Percentiles rank a stretch among this genome's conserved stretches.
phyloP scores from a whole-genome alignment of 495 filamentous ascomycete species.

The Talaromyces borbonicus region DNA sequence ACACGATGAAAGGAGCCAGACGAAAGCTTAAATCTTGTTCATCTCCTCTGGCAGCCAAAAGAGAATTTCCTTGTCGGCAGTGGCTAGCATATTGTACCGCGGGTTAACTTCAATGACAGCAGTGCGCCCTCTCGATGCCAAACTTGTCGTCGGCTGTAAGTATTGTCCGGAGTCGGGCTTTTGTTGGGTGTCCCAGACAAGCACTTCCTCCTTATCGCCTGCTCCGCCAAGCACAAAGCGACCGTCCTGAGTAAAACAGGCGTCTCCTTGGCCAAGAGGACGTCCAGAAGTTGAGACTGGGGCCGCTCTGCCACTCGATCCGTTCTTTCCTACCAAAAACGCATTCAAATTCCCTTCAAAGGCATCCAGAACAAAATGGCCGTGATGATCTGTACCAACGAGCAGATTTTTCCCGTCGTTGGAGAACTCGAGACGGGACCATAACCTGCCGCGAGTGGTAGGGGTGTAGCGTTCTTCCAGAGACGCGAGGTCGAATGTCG shows the following conservation, averaged over 20 bases:
- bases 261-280: conserved; percentile 61
- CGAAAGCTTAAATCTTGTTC: conserved; percentile 9
- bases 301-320: conserved; percentile 35
- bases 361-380: conserved; percentile 84
- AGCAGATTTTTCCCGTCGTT: conserved; percentile 89
- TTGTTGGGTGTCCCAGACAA: conserved; percentile 73
- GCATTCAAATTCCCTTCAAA: conserved; percentile 69
- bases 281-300: conserved; percentile 37
- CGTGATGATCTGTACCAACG: conserved; percentile 64
- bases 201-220: conserved; percentile 55
- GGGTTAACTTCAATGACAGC: conserved; percentile 83
- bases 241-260: conserved; percentile 81
- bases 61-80: conserved; percentile 75
- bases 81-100: conserved; percentile 78
- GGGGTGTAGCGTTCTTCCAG: conserved; percentile 46
- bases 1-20: neutral
- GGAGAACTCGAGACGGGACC: conserved; percentile 85
- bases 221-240: conserved; percentile 73
- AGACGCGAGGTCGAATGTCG: conserved; percentile 66
- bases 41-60: conserved; percentile 70
- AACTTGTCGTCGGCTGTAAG: conserved; percentile 51
- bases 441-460: conserved; percentile 43
- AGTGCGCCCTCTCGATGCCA: conserved; percentile 57
- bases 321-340: conserved; percentile 41
- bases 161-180: conserved; percentile 39